Base-by-base conservation (phyloP, 306 rosid species). In the Gynostemma pentaphyllum region DNA sequence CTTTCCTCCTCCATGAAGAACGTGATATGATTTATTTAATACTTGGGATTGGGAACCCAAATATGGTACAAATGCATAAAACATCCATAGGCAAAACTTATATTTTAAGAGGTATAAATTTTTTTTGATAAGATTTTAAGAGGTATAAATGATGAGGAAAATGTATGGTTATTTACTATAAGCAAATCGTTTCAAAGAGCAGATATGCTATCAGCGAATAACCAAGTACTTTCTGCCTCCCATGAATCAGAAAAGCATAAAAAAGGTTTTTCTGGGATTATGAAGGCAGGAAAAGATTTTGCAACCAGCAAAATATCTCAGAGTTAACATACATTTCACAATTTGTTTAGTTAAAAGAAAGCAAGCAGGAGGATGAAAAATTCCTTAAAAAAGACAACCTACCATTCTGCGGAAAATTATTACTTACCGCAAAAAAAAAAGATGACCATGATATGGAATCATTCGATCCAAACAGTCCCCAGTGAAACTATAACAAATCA, bases 191-290 rank as follows among this genome's bases (percentile, higher is more conserved):
- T 73, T 62, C 41, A 73, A 61, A 48, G 29, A 60, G 18, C 76
- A 78, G 77, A 71, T 68, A 68, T 9, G 57, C 83, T 42, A 78
- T 80, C 75, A 45, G 79, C 65, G 76, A 84, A 49, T 68, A 52
- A 45, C 73, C 62, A 75, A 4, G 12, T 18, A 34, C 51, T 44
- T 42, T 70, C 55, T 60, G 79, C 86, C 75, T 65, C 84, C 76
- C 78, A 74, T 74, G 80, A 74, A 83, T 70, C 80, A 76, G 83
- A 69, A 74, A 68, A 71, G 69, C 47, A 66, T 36, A 1, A 64
- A 3, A n/a, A 19, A 11, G 6, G 42, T 73, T 62, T 45, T 69
- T 78, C 80, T 73, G 83, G 84, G 83, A 82, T 73, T 76, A 75
- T 40, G 72, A 48, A 65, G 80, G 75, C 75, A 66, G 16, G 44